phyloP scores from a whole-genome alignment of 768 basidiomycete species.

The Tubosaeta sp. region DNA sequence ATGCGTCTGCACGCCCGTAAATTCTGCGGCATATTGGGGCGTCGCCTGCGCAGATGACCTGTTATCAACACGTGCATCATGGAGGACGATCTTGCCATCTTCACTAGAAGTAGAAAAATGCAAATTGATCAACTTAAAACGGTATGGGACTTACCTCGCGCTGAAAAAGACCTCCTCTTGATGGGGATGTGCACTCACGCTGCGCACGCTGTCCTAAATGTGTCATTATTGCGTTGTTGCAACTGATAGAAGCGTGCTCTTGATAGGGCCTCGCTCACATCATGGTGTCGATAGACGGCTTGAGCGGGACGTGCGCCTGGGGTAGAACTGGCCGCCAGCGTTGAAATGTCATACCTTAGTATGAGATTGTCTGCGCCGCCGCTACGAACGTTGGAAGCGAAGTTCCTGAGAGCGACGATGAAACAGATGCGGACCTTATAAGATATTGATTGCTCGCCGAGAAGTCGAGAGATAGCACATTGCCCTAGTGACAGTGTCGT shows the following conservation, averaged over 20 bases:
- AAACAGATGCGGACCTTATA: conserved; percentile 50
- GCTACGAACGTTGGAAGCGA: conserved; percentile 29
- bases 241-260: conserved; percentile 17
- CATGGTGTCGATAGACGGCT: conserved; percentile 30
- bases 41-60: conserved; percentile 44
- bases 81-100: conserved; percentile 61
- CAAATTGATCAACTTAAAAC: conserved; percentile 11
- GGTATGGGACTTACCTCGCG: conserved; percentile 47
- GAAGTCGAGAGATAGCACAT: conserved; percentile 69
- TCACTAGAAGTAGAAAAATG: conserved; percentile 42
- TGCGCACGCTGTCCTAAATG: conserved; percentile 60
- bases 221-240: conserved; percentile 10
- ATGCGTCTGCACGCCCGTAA: conserved; percentile 64
- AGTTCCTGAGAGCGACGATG: conserved; percentile 11
- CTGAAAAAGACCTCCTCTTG: conserved; percentile 67
- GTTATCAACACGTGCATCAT: conserved; percentile 49
- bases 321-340: conserved; percentile 23
- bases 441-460: conserved; percentile 61
- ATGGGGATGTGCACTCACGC: conserved; percentile 59
- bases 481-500: conserved; percentile 41
- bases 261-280: conserved; percentile 18
- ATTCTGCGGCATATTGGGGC: conserved; percentile 50
- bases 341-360: conserved; percentile 50
- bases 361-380: conserved; percentile 52
- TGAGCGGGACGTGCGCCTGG: conserved; percentile 13